Evolutionary conservation across 176 grass and related monocot species (phyloP), one percentile per base, ranked within the genome.

Genomic region (Leersia perrieri): DNA sequence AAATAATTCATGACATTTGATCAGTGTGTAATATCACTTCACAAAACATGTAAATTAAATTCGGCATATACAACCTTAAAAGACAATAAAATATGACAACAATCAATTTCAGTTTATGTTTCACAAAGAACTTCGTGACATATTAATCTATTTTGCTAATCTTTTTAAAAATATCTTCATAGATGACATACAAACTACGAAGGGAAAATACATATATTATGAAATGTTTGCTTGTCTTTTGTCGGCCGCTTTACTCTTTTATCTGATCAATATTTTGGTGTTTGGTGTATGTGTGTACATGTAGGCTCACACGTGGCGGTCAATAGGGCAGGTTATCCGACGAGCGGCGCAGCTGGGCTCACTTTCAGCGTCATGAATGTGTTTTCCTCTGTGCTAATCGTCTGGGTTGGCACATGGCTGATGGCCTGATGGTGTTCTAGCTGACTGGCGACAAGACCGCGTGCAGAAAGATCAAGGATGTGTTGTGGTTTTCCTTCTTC

Each of bases 281-380:
- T 58, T 58, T 9, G 41, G 0, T 77, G 27, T 1, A 73, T 18
- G 36, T 78, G 36, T 78, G 35, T 60, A 30, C 63, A 31, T 28
- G 68, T 75, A 94, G 92, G 86, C 67, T 81, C 92, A 44, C 89
- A 84, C 47, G 57, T 87, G 79, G 89, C 79, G 35, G 76, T 75
- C 33, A 89, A 4, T 64, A 14, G 36, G 29, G 53, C 74, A 31
- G 55, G n/a, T 36, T 80, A 84, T 35, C 53, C 0, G 30, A 57
- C 61, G 7, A 87, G 77, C 73, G 31, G 76, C 42, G 89, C 82
- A 1, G 58, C 16, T 57, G 80, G 86, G 39, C 38, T 60, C 77
- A 74, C 57, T 28, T 14, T 26, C 83, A 63, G 84, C 7, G 15
- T 85, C 78, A 83, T 13, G 28, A 75, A 22, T 1, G 29, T 23